phyloP scores from a whole-genome alignment of 768 basidiomycete species.

The Coprinopsis marcescibilis region DNA sequence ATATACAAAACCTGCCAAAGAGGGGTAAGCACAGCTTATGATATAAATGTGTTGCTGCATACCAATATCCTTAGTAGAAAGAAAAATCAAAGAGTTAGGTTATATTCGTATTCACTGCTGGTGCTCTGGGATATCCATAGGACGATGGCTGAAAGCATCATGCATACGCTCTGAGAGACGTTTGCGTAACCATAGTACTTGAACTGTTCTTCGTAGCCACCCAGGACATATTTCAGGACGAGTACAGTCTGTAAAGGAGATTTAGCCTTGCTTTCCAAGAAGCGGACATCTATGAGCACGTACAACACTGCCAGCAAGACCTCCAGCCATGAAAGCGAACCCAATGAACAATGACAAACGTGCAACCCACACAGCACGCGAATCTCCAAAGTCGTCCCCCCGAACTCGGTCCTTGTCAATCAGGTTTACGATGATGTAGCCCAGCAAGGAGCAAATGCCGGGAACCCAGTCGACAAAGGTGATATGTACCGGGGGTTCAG shows the following conservation, averaged over 20 bases:
- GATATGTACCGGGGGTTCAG: conserved; percentile 65
- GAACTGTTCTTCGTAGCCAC: conserved; percentile 66
- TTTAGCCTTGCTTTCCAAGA: background rate
- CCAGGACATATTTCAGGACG: conserved; percentile 84
- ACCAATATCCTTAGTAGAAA: background rate
- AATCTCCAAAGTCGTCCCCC: conserved; percentile 77
- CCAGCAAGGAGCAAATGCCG: conserved; percentile 86
- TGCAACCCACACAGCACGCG: conserved; percentile 86
- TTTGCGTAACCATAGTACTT: conserved; percentile 92
- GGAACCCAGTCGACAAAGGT: conserved; percentile 97
- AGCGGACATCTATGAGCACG: conserved; percentile 26
- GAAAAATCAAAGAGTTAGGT: conserved; percentile 57
- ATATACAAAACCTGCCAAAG: conserved; percentile 2
- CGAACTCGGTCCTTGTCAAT: conserved; percentile 91
- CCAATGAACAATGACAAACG: conserved; percentile 89
- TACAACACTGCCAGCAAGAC: conserved; percentile 94
- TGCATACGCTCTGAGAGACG: conserved; percentile 85
- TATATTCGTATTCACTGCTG: conserved; percentile 90
- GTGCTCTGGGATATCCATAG: conserved; percentile 90
- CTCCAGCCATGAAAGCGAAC: conserved; percentile 96
- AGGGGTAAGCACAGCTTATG: background rate
- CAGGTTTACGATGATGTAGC: conserved; percentile 87
- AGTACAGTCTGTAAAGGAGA: conserved; percentile 62
- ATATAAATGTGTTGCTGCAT: background rate
- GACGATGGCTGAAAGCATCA: conserved; percentile 81